phyloP scores from a whole-genome alignment of 345 rosid species.

The Boechera retrofracta region DNA sequence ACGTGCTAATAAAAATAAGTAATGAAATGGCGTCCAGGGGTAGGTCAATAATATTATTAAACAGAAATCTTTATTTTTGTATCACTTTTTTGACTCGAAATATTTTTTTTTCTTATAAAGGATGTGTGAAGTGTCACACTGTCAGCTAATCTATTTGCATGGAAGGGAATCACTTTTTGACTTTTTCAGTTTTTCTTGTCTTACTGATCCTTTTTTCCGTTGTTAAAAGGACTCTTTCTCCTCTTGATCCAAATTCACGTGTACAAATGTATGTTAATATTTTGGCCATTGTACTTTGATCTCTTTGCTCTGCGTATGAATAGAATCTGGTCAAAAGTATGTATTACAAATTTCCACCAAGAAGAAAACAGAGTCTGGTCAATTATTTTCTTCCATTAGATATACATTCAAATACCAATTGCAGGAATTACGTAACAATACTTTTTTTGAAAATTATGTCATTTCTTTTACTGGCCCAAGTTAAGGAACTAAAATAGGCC shows the following conservation, averaged over 20 bases:
- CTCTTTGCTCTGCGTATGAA: conserved; percentile 22
- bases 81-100: neutral
- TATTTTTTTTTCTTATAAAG: neutral
- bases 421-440: neutral
- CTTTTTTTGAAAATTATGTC: neutral
- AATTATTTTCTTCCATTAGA: conserved; percentile 22
- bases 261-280: neutral
- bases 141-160: conserved; percentile 30
- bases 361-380: conserved; percentile 1
- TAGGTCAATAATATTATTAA: neutral
- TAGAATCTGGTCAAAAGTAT: conserved; percentile 22
- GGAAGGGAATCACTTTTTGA: conserved; percentile 30
- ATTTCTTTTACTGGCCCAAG: neutral
- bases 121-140: conserved; percentile 29
- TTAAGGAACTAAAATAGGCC: neutral
- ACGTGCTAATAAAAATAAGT: neutral
- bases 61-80: neutral
- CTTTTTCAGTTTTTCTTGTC: neutral
- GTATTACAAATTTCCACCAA: neutral
- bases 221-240: neutral
- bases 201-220: neutral
- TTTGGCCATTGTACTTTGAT: conserved; percentile 7
- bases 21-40: neutral
- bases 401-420: neutral
- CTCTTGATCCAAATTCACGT: conserved; percentile 14